Evolutionary conservation across 352 stramenopile species (phyloP).

Genomic region (Pythium guiyangense): DNA sequence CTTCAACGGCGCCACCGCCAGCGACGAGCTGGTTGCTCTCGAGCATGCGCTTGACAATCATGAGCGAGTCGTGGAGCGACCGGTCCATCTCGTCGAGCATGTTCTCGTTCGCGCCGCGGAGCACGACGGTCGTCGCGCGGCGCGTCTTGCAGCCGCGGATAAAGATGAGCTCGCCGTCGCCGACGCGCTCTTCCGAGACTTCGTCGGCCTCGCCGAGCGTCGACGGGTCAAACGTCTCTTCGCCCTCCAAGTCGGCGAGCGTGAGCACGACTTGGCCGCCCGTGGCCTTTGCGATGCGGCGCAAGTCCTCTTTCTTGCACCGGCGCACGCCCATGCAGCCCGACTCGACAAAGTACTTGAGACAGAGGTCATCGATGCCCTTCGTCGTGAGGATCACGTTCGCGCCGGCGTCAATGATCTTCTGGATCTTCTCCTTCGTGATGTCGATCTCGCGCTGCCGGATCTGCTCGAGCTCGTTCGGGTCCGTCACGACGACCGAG

Average conservation of each 20-base stretch:
- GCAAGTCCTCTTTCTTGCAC: constrained; percentile 98
- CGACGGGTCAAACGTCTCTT: constrained; percentile 94
- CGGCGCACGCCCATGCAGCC: constrained; percentile 95
- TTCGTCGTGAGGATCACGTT: constrained; percentile 99
- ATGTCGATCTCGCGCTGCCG: constrained; percentile 99
- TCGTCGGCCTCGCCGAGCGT: constrained; percentile 91
- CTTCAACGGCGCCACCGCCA: constrained; percentile 97
- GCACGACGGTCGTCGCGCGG: constrained; percentile 95
- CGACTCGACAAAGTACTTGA: constrained; percentile 99
- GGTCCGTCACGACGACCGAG: constrained; percentile 89
- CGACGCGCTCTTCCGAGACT: constrained; percentile 96
- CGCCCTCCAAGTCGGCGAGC: constrained; percentile 98
- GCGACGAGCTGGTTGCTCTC: constrained; percentile 98
- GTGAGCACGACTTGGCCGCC: constrained; percentile 96
- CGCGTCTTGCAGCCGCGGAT: constrained; percentile 95
- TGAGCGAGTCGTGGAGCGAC: constrained; percentile 98
- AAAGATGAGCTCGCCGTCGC: constrained; percentile 99
- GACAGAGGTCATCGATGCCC: constrained; percentile 98
- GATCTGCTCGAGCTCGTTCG: constrained; percentile 97
- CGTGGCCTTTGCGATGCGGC: constrained; percentile 98
- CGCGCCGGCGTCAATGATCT: constrained; percentile 97
- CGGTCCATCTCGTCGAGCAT: constrained; percentile 99
- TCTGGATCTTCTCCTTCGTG: constrained; percentile 99
- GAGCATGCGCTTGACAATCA: constrained; percentile 99
- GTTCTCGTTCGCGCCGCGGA: constrained; percentile 99